Conservation (phyloP, 345 rosid genomes). For the Citropsis articulata region DNA sequence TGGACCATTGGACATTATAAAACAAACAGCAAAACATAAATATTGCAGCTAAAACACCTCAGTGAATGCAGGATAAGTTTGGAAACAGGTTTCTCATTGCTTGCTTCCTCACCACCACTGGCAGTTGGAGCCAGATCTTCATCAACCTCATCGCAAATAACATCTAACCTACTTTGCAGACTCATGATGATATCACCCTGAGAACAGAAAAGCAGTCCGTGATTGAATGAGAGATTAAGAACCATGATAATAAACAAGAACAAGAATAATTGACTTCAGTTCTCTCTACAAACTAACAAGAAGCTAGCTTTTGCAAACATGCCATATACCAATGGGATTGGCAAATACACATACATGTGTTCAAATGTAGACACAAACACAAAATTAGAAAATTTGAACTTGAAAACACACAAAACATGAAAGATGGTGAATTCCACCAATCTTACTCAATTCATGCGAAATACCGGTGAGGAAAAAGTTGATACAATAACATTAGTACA, state of each 20-base stretch:
- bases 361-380: neutral
- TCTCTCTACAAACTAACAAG: neutral
- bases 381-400: neutral
- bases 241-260: slow-evolving; percentile 10
- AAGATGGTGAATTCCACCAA: neutral
- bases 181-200: slow-evolving; percentile 84
- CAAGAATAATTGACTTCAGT: neutral
- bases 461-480: neutral
- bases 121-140: slow-evolving; percentile 33
- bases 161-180: slow-evolving; percentile 83
- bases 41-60: slow-evolving; percentile 43
- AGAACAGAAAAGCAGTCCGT: slow-evolving; percentile 15
- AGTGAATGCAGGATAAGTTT: slow-evolving; percentile 40
- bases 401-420: neutral
- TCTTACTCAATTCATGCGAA: neutral
- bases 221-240: neutral
- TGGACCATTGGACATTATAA: neutral
- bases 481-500: neutral
- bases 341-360: neutral
- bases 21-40: slow-evolving; percentile 6
- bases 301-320: neutral
- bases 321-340: neutral
- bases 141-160: slow-evolving; percentile 77
- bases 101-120: slow-evolving; percentile 30
- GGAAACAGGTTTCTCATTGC: slow-evolving; percentile 35